Conservation (phyloP, 1,284 basidiomycete genomes). For the Rhodotorula sp. region DNA sequence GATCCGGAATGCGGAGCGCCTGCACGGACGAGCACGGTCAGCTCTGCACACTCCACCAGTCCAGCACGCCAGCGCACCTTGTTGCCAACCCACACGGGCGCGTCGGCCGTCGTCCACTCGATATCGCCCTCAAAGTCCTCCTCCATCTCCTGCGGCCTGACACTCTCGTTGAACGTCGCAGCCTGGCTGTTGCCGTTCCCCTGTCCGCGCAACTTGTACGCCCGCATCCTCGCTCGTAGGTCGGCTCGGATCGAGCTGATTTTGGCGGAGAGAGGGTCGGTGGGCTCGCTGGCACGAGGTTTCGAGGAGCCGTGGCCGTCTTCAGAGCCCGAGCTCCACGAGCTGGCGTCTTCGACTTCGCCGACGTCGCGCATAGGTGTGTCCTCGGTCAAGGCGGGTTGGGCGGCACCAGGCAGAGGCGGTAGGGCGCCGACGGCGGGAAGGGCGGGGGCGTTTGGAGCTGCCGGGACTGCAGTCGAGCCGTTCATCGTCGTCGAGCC, state of each 20-base stretch:
- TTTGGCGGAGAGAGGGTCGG: conserved; percentile 50
- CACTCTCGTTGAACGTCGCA: conserved; percentile 57
- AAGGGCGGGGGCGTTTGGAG: background rate
- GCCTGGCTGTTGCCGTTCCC: conserved; percentile 69
- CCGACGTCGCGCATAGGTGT: background rate
- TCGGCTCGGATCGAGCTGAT: conserved; percentile 69
- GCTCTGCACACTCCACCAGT: too few species aligned
- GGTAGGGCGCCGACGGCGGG: background rate
- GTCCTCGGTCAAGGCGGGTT: conserved; percentile 4
- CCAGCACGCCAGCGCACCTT: conserved; percentile 54
- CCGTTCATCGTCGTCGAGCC: too few species aligned
- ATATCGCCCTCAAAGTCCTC: conserved; percentile 70
- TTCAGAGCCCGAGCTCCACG: background rate
- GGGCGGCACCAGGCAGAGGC: conserved; percentile 1
- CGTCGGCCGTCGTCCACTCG: conserved; percentile 66
- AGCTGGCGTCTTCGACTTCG: conserved; percentile 1
- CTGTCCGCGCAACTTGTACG: conserved; percentile 77
- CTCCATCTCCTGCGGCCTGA: conserved; percentile 68
- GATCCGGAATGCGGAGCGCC: conserved; percentile 70
- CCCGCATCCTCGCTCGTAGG: conserved; percentile 77
- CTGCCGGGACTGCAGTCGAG: background rate
- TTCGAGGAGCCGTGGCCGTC: background rate
- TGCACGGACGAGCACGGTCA: conserved; percentile 45
- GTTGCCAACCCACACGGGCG: conserved; percentile 63
- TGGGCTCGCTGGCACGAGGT: background rate